Percentiles rank a stretch among this genome's conserved stretches.
phyloP scores from a whole-genome alignment of 1,284 basidiomycete species.

The Leccinum cinnamomeum region DNA sequence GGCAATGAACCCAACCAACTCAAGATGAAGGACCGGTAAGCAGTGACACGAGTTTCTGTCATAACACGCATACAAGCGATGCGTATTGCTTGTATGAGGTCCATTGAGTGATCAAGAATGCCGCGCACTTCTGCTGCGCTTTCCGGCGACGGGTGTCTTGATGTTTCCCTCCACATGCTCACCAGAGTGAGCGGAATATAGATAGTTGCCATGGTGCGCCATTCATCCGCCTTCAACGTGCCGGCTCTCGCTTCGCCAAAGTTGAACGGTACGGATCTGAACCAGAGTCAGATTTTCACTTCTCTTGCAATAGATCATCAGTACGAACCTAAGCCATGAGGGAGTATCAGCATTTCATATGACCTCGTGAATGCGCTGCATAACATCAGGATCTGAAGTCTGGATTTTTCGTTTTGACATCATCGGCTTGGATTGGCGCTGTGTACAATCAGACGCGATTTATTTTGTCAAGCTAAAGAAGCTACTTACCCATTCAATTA shows the following conservation, averaged over 20 bases:
- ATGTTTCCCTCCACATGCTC: background rate
- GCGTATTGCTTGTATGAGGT: background rate
- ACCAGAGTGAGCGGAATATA: background rate
- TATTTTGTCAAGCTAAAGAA: background rate
- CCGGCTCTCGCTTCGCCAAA: too few species aligned
- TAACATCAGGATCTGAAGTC: background rate
- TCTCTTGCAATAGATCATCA: background rate
- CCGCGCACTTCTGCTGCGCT: background rate
- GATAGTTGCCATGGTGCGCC: too few species aligned
- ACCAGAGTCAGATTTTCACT: background rate
- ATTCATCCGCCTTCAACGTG: too few species aligned
- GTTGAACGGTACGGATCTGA: background rate
- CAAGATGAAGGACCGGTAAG: background rate
- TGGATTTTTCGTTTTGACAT: background rate
- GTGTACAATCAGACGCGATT: background rate
- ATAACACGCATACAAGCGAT: background rate
- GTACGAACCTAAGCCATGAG: background rate
- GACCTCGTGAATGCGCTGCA: background rate
- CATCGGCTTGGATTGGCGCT: background rate
- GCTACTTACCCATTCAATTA: background rate
- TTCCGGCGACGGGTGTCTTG: background rate
- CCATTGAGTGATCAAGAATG: background rate
- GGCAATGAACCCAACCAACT: background rate
- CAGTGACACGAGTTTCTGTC: background rate
- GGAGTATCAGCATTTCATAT: background rate